Conservation (phyloP, 768 basidiomycete genomes). For the Trichaptum fuscoviolaceum region DNA sequence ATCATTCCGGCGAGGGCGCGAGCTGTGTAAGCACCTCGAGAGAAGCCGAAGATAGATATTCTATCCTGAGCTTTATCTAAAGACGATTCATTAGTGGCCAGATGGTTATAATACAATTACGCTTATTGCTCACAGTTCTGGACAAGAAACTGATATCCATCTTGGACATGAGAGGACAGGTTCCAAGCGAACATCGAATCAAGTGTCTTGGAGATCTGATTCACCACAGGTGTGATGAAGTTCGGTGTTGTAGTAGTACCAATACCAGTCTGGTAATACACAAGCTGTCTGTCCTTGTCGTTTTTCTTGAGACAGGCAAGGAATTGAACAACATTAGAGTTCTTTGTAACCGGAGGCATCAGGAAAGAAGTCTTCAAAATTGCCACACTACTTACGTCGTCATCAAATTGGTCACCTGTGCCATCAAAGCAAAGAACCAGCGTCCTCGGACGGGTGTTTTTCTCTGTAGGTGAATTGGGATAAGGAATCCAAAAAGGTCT, state of each 20-base stretch:
- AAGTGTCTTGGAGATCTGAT: neutral
- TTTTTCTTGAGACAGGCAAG: slow-evolving; percentile 28
- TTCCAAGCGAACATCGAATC: slow-evolving; percentile 18
- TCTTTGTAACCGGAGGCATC: neutral
- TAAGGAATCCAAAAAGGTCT: no score
- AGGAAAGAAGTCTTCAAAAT: neutral
- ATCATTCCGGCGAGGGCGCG: slow-evolving; percentile 41
- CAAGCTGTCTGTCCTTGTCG: slow-evolving; percentile 22
- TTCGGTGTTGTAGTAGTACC: slow-evolving; percentile 9
- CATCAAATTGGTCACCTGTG: slow-evolving; percentile 22
- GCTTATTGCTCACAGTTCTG: slow-evolving; percentile 15
- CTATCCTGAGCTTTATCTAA: neutral
- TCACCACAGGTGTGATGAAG: slow-evolving; percentile 9
- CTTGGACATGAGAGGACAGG: slow-evolving; percentile 10
- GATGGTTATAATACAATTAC: neutral
- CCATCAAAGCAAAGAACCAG: slow-evolving; percentile 55
- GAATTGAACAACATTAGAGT: slow-evolving; percentile 25
- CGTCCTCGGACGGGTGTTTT: slow-evolving; percentile 25
- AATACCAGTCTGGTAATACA: slow-evolving; percentile 29
- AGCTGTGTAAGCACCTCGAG: slow-evolving; percentile 44
- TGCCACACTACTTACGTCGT: slow-evolving; percentile 5
- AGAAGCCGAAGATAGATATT: slow-evolving; percentile 30
- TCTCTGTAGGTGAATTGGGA: no score
- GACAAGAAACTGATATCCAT: slow-evolving; percentile 23
- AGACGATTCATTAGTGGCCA: neutral